These are phyloP conservation scores for Kuraishia ogatae DNA, from an alignment of 805 yeast genomes.

Conservation along the genomic window DNA sequence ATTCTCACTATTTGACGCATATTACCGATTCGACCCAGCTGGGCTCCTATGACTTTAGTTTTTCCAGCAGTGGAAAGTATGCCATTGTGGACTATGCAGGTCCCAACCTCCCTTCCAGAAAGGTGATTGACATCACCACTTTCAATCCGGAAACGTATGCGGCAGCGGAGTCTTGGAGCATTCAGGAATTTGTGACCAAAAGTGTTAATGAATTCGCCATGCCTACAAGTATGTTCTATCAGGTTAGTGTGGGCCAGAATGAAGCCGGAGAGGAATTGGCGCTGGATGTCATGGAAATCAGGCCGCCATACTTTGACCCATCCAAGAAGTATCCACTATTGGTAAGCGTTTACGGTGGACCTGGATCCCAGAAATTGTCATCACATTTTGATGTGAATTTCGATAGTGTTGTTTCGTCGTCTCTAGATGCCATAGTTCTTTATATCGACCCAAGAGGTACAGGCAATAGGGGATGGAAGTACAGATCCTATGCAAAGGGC, in stretches of 20 bases:
- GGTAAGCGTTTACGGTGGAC: constrained; percentile 73
- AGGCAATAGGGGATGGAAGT: constrained; percentile 69
- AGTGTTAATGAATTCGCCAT: constrained; percentile 28
- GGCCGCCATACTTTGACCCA: constrained; percentile 46
- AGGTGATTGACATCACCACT: constrained; percentile 22
- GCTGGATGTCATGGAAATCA: constrained; percentile 50
- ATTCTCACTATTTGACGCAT: constrained; percentile 10
- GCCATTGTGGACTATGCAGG: constrained; percentile 37
- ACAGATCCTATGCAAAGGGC: constrained; percentile 44
- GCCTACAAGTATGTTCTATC: constrained; percentile 38
- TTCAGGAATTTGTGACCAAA: neutral
- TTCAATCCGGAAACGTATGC: constrained; percentile 3
- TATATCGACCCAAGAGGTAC: constrained; percentile 79
- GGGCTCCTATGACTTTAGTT: constrained; percentile 40
- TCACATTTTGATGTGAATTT: constrained; percentile 41
- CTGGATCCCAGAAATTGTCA: constrained; percentile 58
- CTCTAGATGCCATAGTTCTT: constrained; percentile 51
- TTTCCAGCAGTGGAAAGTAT: constrained; percentile 52
- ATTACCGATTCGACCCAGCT: constrained; percentile 16
- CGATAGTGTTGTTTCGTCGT: constrained; percentile 50
- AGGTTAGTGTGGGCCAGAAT: constrained; percentile 18
- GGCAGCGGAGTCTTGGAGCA: constrained; percentile 1
- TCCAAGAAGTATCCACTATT: constrained; percentile 48
- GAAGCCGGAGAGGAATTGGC: constrained; percentile 21
- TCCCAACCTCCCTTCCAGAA: constrained; percentile 39